Evolutionary conservation across 352 stramenopile genomes (phyloP).

Genomic region (Phytophthora ramorum): DNA sequence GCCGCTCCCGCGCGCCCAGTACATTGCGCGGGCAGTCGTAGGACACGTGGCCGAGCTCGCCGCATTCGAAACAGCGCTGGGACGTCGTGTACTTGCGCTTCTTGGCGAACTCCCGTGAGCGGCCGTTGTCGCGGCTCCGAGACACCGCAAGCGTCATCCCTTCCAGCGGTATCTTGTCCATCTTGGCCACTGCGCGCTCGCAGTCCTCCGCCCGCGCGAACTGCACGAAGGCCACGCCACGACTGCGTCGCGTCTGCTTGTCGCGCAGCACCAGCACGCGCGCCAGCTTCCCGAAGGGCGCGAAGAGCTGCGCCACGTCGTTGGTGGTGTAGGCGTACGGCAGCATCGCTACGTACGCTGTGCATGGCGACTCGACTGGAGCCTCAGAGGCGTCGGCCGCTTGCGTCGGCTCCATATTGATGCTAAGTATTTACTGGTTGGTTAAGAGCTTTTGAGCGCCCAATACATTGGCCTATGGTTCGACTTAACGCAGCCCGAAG

Average conservation of each 20-base stretch:
- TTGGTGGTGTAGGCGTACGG: conserved; percentile 90
- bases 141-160: conserved; percentile 72
- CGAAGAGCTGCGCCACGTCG: conserved; percentile 88
- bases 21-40: conserved; percentile 89
- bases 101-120: conserved; percentile 75
- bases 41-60: conserved; percentile 75
- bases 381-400: not conserved
- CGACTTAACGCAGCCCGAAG: conserved; percentile 75
- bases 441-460: too few species aligned
- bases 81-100: conserved; percentile 79
- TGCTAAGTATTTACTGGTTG: not conserved
- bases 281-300: conserved; percentile 75
- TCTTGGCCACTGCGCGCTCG: conserved; percentile 48
- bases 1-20: conserved; percentile 72
- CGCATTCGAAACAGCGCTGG: conserved; percentile 87
- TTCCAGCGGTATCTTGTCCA: conserved; percentile 71
- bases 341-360: conserved; percentile 90
- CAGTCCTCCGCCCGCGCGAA: conserved; percentile 79
- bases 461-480: conserved; percentile 7
- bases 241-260: conserved; percentile 73
- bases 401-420: conserved; percentile 17
- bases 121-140: conserved; percentile 83
- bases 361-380: conserved; percentile 41
- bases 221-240: conserved; percentile 87
- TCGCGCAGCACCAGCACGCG: conserved; percentile 82